Evolutionary conservation across 2,329 filamentous ascomycete species (phyloP).

Genomic region (Zarea fungicola): DNA sequence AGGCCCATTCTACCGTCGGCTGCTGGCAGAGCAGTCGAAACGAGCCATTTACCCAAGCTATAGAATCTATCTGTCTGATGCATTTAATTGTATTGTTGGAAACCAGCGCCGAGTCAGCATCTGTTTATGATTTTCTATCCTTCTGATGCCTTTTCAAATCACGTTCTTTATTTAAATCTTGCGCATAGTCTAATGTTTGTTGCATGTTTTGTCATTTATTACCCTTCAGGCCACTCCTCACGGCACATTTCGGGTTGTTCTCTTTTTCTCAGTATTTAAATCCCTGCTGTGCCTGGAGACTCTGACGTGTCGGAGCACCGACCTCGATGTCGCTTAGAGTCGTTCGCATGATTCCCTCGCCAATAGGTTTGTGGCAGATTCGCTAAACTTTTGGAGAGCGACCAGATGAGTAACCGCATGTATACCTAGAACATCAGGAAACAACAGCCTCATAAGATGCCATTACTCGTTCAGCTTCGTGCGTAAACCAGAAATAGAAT

Average conservation of each 20-base stretch:
- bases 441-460: too few species aligned
- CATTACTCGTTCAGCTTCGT: too few species aligned
- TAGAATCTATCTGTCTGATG: not conserved
- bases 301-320: not conserved
- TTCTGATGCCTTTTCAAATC: not conserved
- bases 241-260: conserved; percentile 23
- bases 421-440: too few species aligned
- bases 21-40: conserved; percentile 7
- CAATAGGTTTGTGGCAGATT: too few species aligned
- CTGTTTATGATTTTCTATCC: conserved; percentile 5
- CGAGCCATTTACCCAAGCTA: not conserved
- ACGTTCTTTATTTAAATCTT: conserved; percentile 11
- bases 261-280: conserved; percentile 4
- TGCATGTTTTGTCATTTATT: conserved; percentile 13
- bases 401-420: too few species aligned
- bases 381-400: not conserved
- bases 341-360: too few species aligned
- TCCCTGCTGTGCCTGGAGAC: conserved; percentile 3
- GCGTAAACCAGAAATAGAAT: too few species aligned
- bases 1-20: not conserved
- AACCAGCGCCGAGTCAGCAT: conserved; percentile 23
- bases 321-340: not conserved
- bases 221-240: conserved; percentile 30
- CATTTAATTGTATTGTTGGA: conserved; percentile 23
- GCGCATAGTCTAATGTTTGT: conserved; percentile 15